Evolutionary conservation across 306 rosid genomes (phyloP).

Genomic region (Oemleria cerasiformis): DNA sequence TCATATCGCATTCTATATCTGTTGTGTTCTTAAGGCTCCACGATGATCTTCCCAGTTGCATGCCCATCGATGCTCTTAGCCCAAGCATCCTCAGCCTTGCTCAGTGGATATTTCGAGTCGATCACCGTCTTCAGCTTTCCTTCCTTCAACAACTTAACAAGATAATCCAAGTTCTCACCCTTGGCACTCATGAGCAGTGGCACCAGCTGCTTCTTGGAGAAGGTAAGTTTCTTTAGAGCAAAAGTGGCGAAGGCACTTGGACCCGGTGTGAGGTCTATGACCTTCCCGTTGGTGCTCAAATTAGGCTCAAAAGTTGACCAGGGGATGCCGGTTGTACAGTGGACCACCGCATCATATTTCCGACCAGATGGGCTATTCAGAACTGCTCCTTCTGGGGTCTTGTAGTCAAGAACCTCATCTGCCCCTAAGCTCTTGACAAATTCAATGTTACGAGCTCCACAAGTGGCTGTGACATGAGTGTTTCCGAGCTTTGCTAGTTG

Average conservation of each 20-base stretch:
- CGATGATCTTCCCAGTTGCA: constrained; percentile 82
- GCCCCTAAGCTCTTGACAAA: constrained; percentile 68
- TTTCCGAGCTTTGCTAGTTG: constrained; percentile 84
- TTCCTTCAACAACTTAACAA: constrained; percentile 60
- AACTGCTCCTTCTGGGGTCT: constrained; percentile 65
- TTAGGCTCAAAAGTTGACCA: constrained; percentile 79
- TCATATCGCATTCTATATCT: too few species aligned
- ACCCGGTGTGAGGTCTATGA: constrained; percentile 51
- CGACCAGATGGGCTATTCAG: constrained; percentile 65
- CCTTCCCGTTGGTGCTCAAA: constrained; percentile 60
- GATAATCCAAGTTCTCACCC: constrained; percentile 46
- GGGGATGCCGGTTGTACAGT: constrained; percentile 50
- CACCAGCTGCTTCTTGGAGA: constrained; percentile 64
- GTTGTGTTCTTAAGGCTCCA: constrained; percentile 38
- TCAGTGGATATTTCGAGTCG: constrained; percentile 58
- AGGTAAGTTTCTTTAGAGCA: constrained; percentile 53
- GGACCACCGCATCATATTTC: constrained; percentile 65
- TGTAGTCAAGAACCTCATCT: constrained; percentile 77
- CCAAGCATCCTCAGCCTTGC: constrained; percentile 70
- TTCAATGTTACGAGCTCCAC: constrained; percentile 76
- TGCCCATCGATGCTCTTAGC: constrained; percentile 69
- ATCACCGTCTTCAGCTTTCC: constrained; percentile 69
- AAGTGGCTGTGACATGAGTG: constrained; percentile 74
- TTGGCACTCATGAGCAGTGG: constrained; percentile 45
- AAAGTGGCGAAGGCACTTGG: constrained; percentile 32